Conservation (phyloP, 768 basidiomycete genomes). For the Suillus subluteus region DNA sequence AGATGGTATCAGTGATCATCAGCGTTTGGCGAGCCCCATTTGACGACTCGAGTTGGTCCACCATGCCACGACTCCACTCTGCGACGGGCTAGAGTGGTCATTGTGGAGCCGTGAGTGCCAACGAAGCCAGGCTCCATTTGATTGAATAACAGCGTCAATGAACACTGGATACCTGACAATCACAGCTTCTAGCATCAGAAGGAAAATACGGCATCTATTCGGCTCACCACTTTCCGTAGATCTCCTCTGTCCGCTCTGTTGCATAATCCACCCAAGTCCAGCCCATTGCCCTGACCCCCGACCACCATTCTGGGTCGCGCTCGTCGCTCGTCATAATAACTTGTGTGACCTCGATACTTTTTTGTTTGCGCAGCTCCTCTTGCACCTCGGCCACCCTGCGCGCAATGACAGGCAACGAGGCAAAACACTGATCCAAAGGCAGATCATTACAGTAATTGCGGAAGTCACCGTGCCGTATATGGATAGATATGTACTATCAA, state of each 20-base stretch:
- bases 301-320: conserved; percentile 58
- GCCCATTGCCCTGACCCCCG: conserved; percentile 49
- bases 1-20: conserved; percentile 52
- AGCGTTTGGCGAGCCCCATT: conserved; percentile 60
- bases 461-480: conserved; percentile 62
- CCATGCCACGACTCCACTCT: conserved; percentile 69
- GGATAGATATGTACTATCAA: conserved; percentile 57
- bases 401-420: conserved; percentile 56
- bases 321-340: conserved; percentile 73
- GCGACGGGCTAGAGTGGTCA: conserved; percentile 67
- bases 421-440: conserved; percentile 50
- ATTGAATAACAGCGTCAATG: conserved; percentile 75
- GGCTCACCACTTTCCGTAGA: conserved; percentile 53
- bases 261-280: conserved; percentile 59
- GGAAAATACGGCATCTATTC: neutral
- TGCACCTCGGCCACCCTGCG: conserved; percentile 59
- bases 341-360: conserved; percentile 49
- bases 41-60: conserved; percentile 53
- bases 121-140: conserved; percentile 68
- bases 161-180: conserved; percentile 69
- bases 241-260: conserved; percentile 42
- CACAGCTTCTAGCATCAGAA: conserved; percentile 3
- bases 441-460: conserved; percentile 45
- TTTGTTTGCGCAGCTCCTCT: conserved; percentile 47
- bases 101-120: conserved; percentile 73